These are phyloP conservation scores for Malus fusca DNA, from an alignment of 306 rosid species.

Conservation along the genomic window DNA sequence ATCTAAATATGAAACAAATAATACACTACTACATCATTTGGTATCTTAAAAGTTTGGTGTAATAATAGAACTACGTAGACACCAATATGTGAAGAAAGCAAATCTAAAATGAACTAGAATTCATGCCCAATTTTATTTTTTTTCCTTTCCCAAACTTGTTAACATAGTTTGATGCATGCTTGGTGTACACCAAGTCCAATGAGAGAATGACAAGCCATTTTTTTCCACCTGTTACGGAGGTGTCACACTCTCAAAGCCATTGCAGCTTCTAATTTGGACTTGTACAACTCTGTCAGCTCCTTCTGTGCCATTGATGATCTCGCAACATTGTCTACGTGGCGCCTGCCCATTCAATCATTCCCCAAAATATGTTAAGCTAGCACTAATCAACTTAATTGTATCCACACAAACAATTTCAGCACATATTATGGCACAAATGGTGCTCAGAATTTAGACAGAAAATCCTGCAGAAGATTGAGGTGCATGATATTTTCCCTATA, in stretches of 20 bases:
- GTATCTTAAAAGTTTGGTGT: no score
- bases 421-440: not conserved
- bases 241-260: conserved; percentile 45
- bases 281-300: not conserved
- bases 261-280: conserved; percentile 43
- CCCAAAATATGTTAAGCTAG: no score
- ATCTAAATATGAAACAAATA: no score
- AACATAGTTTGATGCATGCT: no score
- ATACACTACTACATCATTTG: no score
- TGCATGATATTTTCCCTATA: not conserved
- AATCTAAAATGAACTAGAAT: no score
- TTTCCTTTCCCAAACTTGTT: no score
- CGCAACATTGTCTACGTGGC: conserved; percentile 81
- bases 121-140: no score
- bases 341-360: conserved; percentile 33
- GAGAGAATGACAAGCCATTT: not conserved
- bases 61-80: no score
- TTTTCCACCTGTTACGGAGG: conserved; percentile 18
- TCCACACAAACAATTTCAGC: not conserved
- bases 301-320: conserved; percentile 22
- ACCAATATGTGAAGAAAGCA: no score
- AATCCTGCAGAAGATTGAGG: not conserved
- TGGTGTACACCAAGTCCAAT: no score
- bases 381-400: not conserved
- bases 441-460: not conserved